phyloP scores from a whole-genome alignment of 2,329 filamentous ascomycete genomes.

The Penicillium sp. region DNA sequence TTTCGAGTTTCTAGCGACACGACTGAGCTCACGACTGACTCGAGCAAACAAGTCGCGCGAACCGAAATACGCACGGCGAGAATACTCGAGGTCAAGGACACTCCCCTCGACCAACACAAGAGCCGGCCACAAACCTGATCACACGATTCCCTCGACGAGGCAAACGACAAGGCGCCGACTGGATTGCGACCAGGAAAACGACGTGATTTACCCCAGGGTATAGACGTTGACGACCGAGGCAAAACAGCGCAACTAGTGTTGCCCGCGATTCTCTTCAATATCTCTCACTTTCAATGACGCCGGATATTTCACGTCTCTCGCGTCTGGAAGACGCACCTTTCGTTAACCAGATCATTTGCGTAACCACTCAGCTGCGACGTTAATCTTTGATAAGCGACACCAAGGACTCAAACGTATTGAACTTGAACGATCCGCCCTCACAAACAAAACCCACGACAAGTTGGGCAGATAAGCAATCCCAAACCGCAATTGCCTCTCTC shows the following conservation, averaged over 20 bases:
- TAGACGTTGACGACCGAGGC: neutral
- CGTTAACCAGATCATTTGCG: slow-evolving; percentile 13
- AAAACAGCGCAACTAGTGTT: neutral
- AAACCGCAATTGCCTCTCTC: neutral
- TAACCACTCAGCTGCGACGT: slow-evolving; percentile 5
- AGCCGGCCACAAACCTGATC: neutral
- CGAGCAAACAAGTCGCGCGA: neutral
- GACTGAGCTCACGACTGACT: neutral
- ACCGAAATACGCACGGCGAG: neutral
- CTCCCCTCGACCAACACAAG: neutral
- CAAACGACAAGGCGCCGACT: slow-evolving; percentile 7
- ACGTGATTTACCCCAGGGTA: neutral
- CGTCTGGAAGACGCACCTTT: slow-evolving; percentile 17
- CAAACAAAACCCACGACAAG: neutral
- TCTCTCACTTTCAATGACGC: slow-evolving; percentile 14
- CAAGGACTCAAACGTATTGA: neutral
- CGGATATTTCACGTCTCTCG: slow-evolving; percentile 10
- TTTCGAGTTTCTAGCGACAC: neutral
- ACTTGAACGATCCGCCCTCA: neutral
- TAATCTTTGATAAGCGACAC: neutral
- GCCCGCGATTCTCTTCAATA: neutral
- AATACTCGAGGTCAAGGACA: neutral
- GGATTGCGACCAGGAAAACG: slow-evolving; percentile 6
- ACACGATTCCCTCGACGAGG: neutral
- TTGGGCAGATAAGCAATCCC: neutral